Conservation (phyloP, 2,329 filamentous ascomycete species). For the Aspergillus ruber region DNA sequence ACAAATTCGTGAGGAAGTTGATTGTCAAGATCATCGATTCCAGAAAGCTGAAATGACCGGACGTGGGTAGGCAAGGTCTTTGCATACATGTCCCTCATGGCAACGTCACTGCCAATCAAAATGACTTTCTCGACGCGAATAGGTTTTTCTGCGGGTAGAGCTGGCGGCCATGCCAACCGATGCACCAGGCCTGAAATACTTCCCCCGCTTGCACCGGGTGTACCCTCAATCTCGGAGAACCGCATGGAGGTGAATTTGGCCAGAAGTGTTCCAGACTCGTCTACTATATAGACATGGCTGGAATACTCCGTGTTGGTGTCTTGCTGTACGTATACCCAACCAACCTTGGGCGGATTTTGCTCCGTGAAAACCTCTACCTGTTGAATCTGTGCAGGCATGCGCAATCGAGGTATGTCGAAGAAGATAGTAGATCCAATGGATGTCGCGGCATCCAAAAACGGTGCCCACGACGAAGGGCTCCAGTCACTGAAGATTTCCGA, state of each 20-base stretch:
- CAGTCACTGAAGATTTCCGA: conserved; percentile 10
- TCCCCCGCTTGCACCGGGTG: conserved; percentile 12
- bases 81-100: background rate
- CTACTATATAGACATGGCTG: conserved; percentile 23
- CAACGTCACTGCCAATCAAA: conserved; percentile 3
- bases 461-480: conserved; percentile 31
- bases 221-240: conserved; percentile 37
- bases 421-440: conserved; percentile 38
- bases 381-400: conserved; percentile 30
- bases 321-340: conserved; percentile 30
- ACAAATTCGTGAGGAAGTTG: background rate
- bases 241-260: conserved; percentile 30
- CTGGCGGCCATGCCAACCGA: conserved; percentile 34
- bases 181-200: conserved; percentile 30
- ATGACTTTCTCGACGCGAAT: conserved; percentile 10
- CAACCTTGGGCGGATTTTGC: conserved; percentile 24
- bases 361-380: conserved; percentile 19
- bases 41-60: background rate
- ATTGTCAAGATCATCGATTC: background rate
- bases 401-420: conserved; percentile 30
- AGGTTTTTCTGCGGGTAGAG: conserved; percentile 25
- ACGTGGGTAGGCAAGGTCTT: background rate
- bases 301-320: conserved; percentile 11
- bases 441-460: conserved; percentile 38
- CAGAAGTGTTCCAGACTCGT: conserved; percentile 24